Evolutionary conservation across 2,329 filamentous ascomycete genomes (phyloP), one percentile per base, ranked within the genome.

Genomic region (Trichoderma endophyticum): DNA sequence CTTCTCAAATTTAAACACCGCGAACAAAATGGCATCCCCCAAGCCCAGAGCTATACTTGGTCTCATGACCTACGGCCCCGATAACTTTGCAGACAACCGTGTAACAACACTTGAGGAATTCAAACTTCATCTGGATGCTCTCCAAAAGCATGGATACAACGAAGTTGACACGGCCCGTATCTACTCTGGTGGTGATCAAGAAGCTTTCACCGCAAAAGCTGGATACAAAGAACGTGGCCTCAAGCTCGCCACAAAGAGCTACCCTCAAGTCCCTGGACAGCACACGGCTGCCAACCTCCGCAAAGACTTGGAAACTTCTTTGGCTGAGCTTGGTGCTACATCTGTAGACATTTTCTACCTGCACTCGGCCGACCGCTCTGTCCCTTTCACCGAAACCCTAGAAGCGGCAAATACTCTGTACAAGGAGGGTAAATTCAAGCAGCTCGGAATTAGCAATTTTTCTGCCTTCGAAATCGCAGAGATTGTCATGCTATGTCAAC

Each of bases 391-490:
- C 4, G 70, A 71, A 30, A 71, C 70, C 3, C 36, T 71, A 1
- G 70, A 71, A 30, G 54, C 70, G 2, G 54, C 63, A n/a, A 68
- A 71, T 36, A 24, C 26, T 12, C 21, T 71, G 14, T 71, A 71
- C 70, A 43, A 61, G 21, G 61, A 71, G 39, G 92, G 92, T 65
- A 94, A 94, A 78, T 95, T 96, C 76, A 88, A 92, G 24, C 86
- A 89, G 70, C 83, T 96, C 9, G 93, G 92, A 1, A 81, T 96
- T 68, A 91, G 88, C 73, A 96, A 95, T 80, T 95, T 88, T 79
- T 92, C 93, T 1, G 89, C 93, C 0, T 95, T 91, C 78, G 93
- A 96, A 79, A 91, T 96, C 11, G 92, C 93, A 0, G 93, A 95
- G 82, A 87, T 94, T 7, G 91, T 90, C 66, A 88, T 92, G 78